Evolutionary conservation across 1,139 yeast genomes (phyloP), one percentile per base, ranked within the genome.

Genomic region (Scheffersomyces quercinus): DNA sequence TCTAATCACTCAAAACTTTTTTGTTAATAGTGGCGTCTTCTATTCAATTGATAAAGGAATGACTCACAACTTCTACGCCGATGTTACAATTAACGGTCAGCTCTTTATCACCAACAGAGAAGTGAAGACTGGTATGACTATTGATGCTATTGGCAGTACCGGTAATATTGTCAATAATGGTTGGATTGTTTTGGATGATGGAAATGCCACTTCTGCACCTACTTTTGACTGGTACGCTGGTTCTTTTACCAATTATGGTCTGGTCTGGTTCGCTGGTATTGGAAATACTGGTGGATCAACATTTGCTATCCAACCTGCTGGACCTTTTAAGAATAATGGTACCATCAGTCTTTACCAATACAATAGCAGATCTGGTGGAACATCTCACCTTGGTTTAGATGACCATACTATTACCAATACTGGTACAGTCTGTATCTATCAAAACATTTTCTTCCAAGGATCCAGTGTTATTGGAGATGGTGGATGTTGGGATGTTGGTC

Each of bases 401-500:
- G 35, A 24, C 12, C 20, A 29, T 4, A 30, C 42, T 9, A 37
- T 49, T 10, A 37, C 28, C 16, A 54, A 54, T 39, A 43, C 47
- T 34, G 59, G 56, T 43, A 45, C 53, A 26, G 47, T 56, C 28
- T 56, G 60, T 46, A 40, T 56, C 29, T 28, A 46, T 28, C 46
- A 54, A 16, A 35, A 43, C 16, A 47, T 47, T 14, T 56, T 43
- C 34, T 37, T 39, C 36, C 58, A 53, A 43, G 45, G 51, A 29
- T 43, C 52, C 14, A 12, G 13, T 11, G 47, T 55, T 29, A 15
- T 24, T 2, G 60, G 60, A 28, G 37, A 35, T 30, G 20, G 20
- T 16, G 60, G 60, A 34, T 56, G 60, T 46, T 39, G 53, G 41
- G 57, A 48, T 38, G 49, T 53, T 36, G 57, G 57, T 38, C 35